Conservation (phyloP, 768 basidiomycete species). For the Tephrocybe sp. region DNA sequence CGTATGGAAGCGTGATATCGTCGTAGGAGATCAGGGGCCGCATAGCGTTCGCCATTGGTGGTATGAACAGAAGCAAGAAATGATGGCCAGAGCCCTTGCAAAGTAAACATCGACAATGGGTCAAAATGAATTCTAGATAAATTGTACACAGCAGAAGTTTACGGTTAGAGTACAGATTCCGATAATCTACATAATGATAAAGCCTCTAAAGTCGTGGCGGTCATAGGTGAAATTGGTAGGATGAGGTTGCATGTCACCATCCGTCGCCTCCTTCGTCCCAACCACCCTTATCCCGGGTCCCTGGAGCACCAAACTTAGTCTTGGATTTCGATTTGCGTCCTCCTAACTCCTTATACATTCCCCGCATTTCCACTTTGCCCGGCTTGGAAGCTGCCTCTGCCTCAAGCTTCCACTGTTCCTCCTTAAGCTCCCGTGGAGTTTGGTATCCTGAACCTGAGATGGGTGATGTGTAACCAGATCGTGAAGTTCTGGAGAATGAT, state of each 20-base stretch:
- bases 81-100: not conserved
- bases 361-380: constrained; percentile 82
- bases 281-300: constrained; percentile 74
- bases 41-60: constrained; percentile 8
- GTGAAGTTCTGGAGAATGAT: constrained; percentile 28
- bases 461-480: constrained; percentile 51
- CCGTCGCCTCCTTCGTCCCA: constrained; percentile 46
- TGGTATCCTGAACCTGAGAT: constrained; percentile 56
- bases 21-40: constrained; percentile 61
- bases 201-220: not conserved
- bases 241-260: constrained; percentile 11
- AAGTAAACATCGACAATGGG: not conserved
- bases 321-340: constrained; percentile 80
- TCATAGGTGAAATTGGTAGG: not conserved
- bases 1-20: constrained; percentile 52
- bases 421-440: constrained; percentile 74
- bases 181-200: not conserved
- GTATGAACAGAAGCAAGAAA: not conserved
- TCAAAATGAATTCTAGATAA: not conserved
- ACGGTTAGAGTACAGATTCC: not conserved
- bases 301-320: constrained; percentile 65
- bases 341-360: constrained; percentile 87
- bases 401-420: constrained; percentile 69
- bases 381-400: constrained; percentile 53
- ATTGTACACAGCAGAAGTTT: not conserved